Base-by-base conservation (phyloP, 139 green algal genomes). In the Nannochloris sp. region DNA sequence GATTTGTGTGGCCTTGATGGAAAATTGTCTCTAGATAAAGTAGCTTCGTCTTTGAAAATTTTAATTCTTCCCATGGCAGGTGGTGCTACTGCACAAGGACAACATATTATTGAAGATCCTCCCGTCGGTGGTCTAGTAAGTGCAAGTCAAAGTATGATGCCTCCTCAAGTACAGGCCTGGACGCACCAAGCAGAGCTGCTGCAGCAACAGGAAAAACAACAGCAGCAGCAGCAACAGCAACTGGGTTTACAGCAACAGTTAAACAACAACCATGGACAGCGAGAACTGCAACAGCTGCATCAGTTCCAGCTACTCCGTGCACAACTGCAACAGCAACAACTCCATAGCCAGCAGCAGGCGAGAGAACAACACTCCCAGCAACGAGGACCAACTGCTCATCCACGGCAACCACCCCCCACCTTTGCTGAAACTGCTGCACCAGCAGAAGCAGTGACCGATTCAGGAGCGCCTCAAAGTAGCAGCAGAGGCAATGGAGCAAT, bases 401-500 rank as follows among this genome's bases (percentile, higher is more conserved):
- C 42, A 19, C 42, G 42, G 19, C 42, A 19, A n/a, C 42, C 19
- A 19, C 42, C 46, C 53, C 53, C 62, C 62, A 63, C 7, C 61
- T 69, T 61, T 53, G 62, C 31, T 54, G 62, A 35, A 58, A 44
- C 39, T 68, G 61, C 48, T 68, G 61, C 59, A 39, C n/a, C 9
- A 7, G 55, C 55, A 6, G 24, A n/a, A 34, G 42, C 42, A 51
- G 42, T n/a, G n/a, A n/a, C n/a, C n/a, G n/a, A n/a, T n/a, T n/a
- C n/a, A n/a, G n/a, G n/a, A n/a, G n/a, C n/a, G n/a, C n/a, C n/a
- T n/a, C n/a, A n/a, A n/a, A n/a, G n/a, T n/a, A n/a, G n/a, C n/a
- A n/a, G n/a, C n/a, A n/a, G n/a, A n/a, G n/a, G n/a, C n/a, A n/a
- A n/a, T n/a, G n/a, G n/a, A n/a, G n/a, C n/a, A n/a, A n/a, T n/a